phyloP scores from a whole-genome alignment of 2,329 filamentous ascomycete genomes.

The Cercospora canescens region DNA sequence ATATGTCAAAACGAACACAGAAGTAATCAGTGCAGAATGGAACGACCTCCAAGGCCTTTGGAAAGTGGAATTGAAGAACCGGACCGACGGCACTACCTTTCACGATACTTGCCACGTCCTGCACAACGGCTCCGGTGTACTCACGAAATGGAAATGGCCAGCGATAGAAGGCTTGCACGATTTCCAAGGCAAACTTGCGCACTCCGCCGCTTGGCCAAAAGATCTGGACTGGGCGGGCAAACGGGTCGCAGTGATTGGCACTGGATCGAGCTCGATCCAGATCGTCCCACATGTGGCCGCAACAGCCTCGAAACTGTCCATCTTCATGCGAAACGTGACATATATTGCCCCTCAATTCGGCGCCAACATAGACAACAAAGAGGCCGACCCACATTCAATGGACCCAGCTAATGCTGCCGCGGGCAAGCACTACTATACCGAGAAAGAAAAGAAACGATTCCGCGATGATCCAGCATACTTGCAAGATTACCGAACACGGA shows the following conservation, averaged over 20 bases:
- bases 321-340: slow-evolving; percentile 36
- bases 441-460: slow-evolving; percentile 35
- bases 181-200: slow-evolving; percentile 57
- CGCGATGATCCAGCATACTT: slow-evolving; percentile 35
- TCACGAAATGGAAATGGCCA: slow-evolving; percentile 56
- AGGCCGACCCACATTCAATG: slow-evolving; percentile 22
- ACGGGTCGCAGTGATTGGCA: slow-evolving; percentile 27
- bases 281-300: slow-evolving; percentile 37
- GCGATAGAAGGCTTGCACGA: slow-evolving; percentile 51
- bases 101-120: slow-evolving; percentile 49
- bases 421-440: slow-evolving; percentile 31
- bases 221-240: slow-evolving; percentile 34
- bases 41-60: slow-evolving; percentile 33
- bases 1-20: slow-evolving; percentile 36
- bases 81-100: slow-evolving; percentile 48
- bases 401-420: slow-evolving; percentile 21
- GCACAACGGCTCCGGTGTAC: slow-evolving; percentile 50
- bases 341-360: slow-evolving; percentile 36
- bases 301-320: slow-evolving; percentile 32
- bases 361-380: slow-evolving; percentile 23
- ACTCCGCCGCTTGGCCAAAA: slow-evolving; percentile 58
- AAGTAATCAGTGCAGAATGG: slow-evolving; percentile 21
- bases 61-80: slow-evolving; percentile 28
- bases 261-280: slow-evolving; percentile 34
- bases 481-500: slow-evolving; percentile 37